Percentiles rank a stretch among this genome's conserved stretches.
These are phyloP conservation scores for Neurospora discreta DNA, from an alignment of 495 filamentous ascomycete genomes.

Conservation along the genomic window DNA sequence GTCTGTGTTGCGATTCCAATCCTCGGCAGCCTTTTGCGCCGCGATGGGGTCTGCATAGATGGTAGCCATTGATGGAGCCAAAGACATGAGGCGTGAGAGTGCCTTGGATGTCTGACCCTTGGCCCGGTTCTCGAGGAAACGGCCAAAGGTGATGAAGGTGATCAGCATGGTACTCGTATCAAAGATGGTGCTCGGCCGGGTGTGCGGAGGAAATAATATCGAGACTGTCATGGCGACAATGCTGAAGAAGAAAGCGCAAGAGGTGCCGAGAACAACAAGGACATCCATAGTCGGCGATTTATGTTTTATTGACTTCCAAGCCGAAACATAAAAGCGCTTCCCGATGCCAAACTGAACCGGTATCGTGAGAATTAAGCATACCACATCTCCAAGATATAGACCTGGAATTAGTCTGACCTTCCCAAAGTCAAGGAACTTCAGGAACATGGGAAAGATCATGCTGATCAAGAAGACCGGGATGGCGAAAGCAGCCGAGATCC, in stretches of 20 bases:
- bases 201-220: constrained; percentile 55
- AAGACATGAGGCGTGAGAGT: constrained; percentile 86
- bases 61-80: constrained; percentile 92
- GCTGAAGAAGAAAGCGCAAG: constrained; percentile 97
- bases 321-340: constrained; percentile 79
- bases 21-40: constrained; percentile 77
- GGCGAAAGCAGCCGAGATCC: constrained; percentile 64
- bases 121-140: constrained; percentile 87
- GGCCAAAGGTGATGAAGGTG: constrained; percentile 85
- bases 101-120: constrained; percentile 97
- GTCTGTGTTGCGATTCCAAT: constrained; percentile 44
- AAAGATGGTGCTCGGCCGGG: constrained; percentile 75
- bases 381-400: constrained; percentile 74
- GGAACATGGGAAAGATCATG: constrained; percentile 79
- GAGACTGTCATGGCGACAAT: constrained; percentile 79
- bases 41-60: constrained; percentile 97
- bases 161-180: constrained; percentile 99
- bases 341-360: constrained; percentile 97
- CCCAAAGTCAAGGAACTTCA: constrained; percentile 65
- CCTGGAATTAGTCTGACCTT: constrained; percentile 54
- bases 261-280: constrained; percentile 85
- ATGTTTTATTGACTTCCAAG: constrained; percentile 84
- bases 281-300: constrained; percentile 95
- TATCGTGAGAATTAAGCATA: constrained; percentile 73
- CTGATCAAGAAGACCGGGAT: constrained; percentile 85